Evolutionary conservation across 2,329 filamentous ascomycete species (phyloP).

Genomic region (Curvularia eragrostidis): DNA sequence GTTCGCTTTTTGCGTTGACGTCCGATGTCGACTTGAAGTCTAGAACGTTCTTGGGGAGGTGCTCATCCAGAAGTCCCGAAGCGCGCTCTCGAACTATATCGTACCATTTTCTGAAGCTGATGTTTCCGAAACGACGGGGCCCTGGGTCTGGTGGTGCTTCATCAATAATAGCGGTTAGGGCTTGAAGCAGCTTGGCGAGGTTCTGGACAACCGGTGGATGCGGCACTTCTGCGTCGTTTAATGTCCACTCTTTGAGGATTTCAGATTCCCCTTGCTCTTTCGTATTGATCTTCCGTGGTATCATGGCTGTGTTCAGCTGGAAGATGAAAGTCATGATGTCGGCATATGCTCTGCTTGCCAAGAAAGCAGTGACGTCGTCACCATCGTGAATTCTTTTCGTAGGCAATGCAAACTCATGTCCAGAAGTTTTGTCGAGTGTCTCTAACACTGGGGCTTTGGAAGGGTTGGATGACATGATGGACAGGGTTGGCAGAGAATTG

Average conservation of each 20-base stretch:
- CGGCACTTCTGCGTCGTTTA: slow-evolving; percentile 52
- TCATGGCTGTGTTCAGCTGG: slow-evolving; percentile 87
- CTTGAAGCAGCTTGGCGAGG: slow-evolving; percentile 70
- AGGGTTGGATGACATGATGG: slow-evolving; percentile 33
- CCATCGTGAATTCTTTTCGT: slow-evolving; percentile 84
- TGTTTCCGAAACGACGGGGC: slow-evolving; percentile 88
- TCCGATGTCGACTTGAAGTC: slow-evolving; percentile 38
- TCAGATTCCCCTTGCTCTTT: slow-evolving; percentile 44
- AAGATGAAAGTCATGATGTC: slow-evolving; percentile 88
- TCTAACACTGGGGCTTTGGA: slow-evolving; percentile 30
- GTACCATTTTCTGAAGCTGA: slow-evolving; percentile 87
- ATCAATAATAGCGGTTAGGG: slow-evolving; percentile 71
- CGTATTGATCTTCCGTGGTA: slow-evolving; percentile 65
- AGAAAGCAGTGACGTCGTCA: slow-evolving; percentile 80
- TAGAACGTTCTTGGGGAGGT: slow-evolving; percentile 60
- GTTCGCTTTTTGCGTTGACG: slow-evolving; percentile 66
- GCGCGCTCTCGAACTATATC: slow-evolving; percentile 68
- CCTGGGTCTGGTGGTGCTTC: slow-evolving; percentile 84
- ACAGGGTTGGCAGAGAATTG: slow-evolving; percentile 12
- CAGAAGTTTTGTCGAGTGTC: slow-evolving; percentile 27
- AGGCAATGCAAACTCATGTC: slow-evolving; percentile 67
- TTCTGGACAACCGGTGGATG: slow-evolving; percentile 66
- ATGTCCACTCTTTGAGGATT: slow-evolving; percentile 59
- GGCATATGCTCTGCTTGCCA: slow-evolving; percentile 80
- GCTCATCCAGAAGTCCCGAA: slow-evolving; percentile 62